Percentiles rank a stretch among this genome's conserved stretches.
Evolutionary conservation across 495 filamentous ascomycete genomes (phyloP).

Genomic region (Penicillium turbatum): DNA sequence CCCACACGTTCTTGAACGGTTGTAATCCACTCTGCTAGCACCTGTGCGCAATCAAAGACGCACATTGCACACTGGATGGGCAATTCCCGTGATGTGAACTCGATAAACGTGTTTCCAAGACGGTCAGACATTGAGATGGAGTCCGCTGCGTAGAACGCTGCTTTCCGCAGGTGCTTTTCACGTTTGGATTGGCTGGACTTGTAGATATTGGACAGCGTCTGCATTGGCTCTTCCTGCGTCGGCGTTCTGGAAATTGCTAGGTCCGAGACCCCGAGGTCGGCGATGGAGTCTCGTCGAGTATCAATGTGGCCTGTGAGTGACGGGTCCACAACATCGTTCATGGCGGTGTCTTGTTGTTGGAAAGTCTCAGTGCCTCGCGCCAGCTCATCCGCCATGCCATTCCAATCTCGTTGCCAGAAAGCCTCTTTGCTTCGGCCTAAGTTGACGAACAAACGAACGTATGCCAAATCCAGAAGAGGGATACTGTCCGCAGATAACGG

Average conservation of each 20-base stretch:
- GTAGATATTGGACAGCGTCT: constrained; percentile 30
- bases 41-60: constrained; percentile 92
- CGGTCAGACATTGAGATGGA: constrained; percentile 88
- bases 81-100: constrained; percentile 82
- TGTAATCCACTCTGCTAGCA: constrained; percentile 93
- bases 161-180: constrained; percentile 86
- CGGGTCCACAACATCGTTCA: constrained; percentile 30
- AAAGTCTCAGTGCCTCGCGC: constrained; percentile 73
- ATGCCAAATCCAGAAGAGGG: constrained; percentile 89
- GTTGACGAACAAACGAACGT: constrained; percentile 90
- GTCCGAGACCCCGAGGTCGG: constrained; percentile 39
- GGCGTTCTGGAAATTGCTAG: constrained; percentile 42
- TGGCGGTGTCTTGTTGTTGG: constrained; percentile 59
- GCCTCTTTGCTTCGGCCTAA: constrained; percentile 86
- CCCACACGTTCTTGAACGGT: constrained; percentile 95
- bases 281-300: constrained; percentile 36
- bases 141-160: constrained; percentile 91
- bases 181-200: constrained; percentile 53
- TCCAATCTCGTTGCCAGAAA: constrained; percentile 92
- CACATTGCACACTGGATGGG: constrained; percentile 92
- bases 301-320: constrained; percentile 27
- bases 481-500: constrained; percentile 92
- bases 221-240: constrained; percentile 37
- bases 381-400: constrained; percentile 86
- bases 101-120: constrained; percentile 79